These are phyloP conservation scores for Yarrowia sp. DNA, from an alignment of 805 yeast species.

Conservation along the genomic window DNA sequence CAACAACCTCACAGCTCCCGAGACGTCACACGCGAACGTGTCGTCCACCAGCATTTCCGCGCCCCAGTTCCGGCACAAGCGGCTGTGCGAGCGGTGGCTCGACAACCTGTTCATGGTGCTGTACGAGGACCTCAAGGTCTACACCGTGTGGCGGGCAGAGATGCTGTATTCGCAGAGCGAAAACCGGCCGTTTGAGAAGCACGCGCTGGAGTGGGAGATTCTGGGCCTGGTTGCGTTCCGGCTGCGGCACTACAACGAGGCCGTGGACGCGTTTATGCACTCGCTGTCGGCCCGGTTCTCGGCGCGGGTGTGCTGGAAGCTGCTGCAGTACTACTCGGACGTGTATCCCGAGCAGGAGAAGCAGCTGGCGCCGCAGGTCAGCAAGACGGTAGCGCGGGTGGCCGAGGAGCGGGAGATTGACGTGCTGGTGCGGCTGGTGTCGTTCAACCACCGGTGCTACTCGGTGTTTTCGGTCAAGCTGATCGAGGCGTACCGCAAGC, in stretches of 20 bases:
- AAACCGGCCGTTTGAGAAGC: conserved; percentile 71
- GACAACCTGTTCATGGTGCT: conserved; percentile 69
- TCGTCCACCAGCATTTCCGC: conserved; percentile 1
- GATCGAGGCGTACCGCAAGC: conserved; percentile 52
- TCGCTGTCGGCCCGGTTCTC: conserved; percentile 76
- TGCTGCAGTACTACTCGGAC: conserved; percentile 60
- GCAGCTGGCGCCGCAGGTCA: conserved; percentile 43
- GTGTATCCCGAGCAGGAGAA: conserved; percentile 33
- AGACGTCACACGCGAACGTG: conserved; percentile 3
- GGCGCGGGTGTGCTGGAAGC: conserved; percentile 70
- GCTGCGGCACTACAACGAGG: conserved; percentile 82
- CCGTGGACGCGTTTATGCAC: conserved; percentile 74
- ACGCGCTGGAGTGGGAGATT: conserved; percentile 88
- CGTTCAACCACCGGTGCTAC: conserved; percentile 99
- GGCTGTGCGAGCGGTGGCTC: conserved; percentile 74
- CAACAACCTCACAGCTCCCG: background rate
- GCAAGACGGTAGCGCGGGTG: conserved; percentile 24
- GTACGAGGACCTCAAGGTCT: conserved; percentile 65
- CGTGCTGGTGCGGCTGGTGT: conserved; percentile 69
- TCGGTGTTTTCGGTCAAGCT: conserved; percentile 78
- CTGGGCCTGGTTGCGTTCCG: conserved; percentile 83
- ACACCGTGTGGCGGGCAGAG: conserved; percentile 93
- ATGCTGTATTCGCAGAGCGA: conserved; percentile 84
- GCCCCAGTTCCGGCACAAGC: conserved; percentile 43
- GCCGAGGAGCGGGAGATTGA: conserved; percentile 50